Base-by-base conservation (phyloP, 192 early-diverging fungal genomes). In the Rhizoclosmatium globosum region DNA sequence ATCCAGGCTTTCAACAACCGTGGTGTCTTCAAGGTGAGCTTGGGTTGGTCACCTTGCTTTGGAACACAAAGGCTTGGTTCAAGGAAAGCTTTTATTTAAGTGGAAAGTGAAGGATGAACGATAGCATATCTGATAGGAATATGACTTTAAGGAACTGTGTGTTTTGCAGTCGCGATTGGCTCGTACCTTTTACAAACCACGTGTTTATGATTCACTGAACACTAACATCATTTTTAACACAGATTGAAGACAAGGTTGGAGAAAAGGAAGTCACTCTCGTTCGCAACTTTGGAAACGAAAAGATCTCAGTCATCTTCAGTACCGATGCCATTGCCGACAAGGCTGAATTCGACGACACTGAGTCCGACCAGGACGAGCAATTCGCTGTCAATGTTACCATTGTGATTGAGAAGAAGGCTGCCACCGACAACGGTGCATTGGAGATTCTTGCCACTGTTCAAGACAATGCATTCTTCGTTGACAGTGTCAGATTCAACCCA, bases 251-350 rank as follows among this genome's bases (percentile, higher is more conserved):
- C 81, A 90, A 91, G 79, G 21, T 86, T 13, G 95, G 95, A 47
- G 79, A 87, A 2, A 94, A 94, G 82, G 92, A 94, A 84, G 93
- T 99, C 43, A 75, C 79, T 42, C 81, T 99, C 78, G 90, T 91
- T 19, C 89, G 95, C 81, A 93, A 91, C 69, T 96, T 96, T 85
- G 96, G 95, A 58, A 93, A 90, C 81, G 97, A 99, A 86, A 93
- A 90, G 93, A 94, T 98, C 83, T 91, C 92, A n/a, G 89, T 95
- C 66, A 79, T 91, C 19, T 97, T 98, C 84, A 92, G 92, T 43
- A 94, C 95, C 50, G 94, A 94, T 75, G 93, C 95, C 61, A 89
- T 98, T 65, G 91, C 89, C 82, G 94, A 93, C 80, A 86, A 84
- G 17, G 87, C 92, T 42, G 92, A 92, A 56, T 86, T 91, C 11